These are phyloP conservation scores for Sporormia fimetaria DNA, from an alignment of 495 filamentous ascomycete species.

Conservation along the genomic window DNA sequence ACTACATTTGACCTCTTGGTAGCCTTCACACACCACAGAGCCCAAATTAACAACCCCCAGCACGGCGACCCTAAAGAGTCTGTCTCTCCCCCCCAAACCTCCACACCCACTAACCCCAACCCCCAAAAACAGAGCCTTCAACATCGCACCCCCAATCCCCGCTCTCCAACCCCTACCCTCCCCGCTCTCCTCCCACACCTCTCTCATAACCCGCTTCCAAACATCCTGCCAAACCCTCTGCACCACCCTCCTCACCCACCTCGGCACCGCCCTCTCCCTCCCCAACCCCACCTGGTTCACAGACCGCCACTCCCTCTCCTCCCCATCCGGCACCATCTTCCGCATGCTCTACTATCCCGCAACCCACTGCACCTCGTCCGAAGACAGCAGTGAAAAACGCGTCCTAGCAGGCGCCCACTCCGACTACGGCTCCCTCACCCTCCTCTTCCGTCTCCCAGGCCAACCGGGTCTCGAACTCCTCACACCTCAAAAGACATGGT, in stretches of 20 bases:
- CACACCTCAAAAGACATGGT: constrained; percentile 45
- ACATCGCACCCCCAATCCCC: constrained; percentile 69
- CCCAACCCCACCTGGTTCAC: constrained; percentile 55
- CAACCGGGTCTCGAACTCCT: constrained; percentile 83
- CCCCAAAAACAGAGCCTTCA: constrained; percentile 58
- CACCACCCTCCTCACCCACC: constrained; percentile 56
- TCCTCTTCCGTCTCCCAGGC: constrained; percentile 66
- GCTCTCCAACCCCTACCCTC: constrained; percentile 71
- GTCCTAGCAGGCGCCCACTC: constrained; percentile 59
- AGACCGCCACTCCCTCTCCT: constrained; percentile 49
- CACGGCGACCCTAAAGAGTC: constrained; percentile 92
- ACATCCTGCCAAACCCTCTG: constrained; percentile 62
- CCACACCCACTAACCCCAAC: constrained; percentile 1
- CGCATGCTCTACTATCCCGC: constrained; percentile 65
- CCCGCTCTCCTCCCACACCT: constrained; percentile 47
- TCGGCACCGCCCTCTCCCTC: constrained; percentile 62
- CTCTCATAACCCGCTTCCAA: constrained; percentile 53
- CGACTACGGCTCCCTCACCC: constrained; percentile 55
- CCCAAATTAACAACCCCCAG: constrained; percentile 34
- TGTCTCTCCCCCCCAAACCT: constrained; percentile 11
- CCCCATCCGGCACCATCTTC: constrained; percentile 58
- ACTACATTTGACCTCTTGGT: neutral
- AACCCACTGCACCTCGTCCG: constrained; percentile 31
- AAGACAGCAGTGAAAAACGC: constrained; percentile 33
- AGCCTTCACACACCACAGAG: neutral